phyloP scores from a whole-genome alignment of 306 rosid genomes.

The Echinosophora koreensis region DNA sequence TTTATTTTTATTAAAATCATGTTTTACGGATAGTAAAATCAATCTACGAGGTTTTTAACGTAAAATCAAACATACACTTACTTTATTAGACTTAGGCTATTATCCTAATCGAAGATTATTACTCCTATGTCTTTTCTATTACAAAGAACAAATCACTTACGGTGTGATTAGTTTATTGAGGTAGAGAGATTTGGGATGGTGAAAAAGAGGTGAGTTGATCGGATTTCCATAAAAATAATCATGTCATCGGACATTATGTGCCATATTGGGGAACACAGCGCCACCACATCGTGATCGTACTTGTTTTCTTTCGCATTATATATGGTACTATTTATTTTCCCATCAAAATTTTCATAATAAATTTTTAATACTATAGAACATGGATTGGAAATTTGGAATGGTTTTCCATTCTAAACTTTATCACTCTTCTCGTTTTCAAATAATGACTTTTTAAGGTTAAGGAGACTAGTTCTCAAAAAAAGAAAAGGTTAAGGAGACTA shows the following conservation, averaged over 20 bases:
- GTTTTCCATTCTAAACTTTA: background rate
- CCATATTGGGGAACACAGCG: constrained; percentile 70
- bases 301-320: background rate
- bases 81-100: too few species aligned
- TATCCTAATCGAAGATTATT: background rate
- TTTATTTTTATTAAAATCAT: too few species aligned
- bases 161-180: constrained; percentile 34
- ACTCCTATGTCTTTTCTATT: background rate
- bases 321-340: background rate
- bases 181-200: constrained; percentile 64
- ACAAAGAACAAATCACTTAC: background rate
- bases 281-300: constrained; percentile 74
- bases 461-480: too few species aligned
- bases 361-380: too few species aligned
- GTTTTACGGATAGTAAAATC: too few species aligned
- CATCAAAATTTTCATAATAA: background rate
- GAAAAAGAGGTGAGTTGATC: constrained; percentile 64
- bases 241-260: constrained; percentile 51
- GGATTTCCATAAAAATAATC: constrained; percentile 52
- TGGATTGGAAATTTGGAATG: background rate
- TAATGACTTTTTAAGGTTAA: too few species aligned
- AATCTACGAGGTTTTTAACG: too few species aligned
- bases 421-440: too few species aligned
- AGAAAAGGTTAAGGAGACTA: too few species aligned
- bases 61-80: too few species aligned